A percentile compares a stretch with the other conserved stretches of the same genome.
These are phyloP conservation scores for Pinus albicaulis DNA, from an alignment of 75 land plant species.

Conservation along the genomic window DNA sequence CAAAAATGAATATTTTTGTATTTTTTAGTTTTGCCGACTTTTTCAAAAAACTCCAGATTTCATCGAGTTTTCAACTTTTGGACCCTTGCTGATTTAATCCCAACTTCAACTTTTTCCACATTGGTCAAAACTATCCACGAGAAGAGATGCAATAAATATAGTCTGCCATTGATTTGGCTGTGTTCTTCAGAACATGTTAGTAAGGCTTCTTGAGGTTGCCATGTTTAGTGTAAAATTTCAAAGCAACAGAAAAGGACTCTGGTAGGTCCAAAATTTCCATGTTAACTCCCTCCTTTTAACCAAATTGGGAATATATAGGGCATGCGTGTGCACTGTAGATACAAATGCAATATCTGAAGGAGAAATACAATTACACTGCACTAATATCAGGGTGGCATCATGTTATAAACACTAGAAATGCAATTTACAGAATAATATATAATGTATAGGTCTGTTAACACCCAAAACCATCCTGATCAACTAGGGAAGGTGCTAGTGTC, in stretches of 20 bases:
- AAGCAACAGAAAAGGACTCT: background rate
- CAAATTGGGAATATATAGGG: background rate
- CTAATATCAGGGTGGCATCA: background rate
- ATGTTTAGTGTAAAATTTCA: background rate
- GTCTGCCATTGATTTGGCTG: background rate
- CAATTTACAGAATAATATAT: background rate
- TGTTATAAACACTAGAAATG: background rate
- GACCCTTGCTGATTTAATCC: no score
- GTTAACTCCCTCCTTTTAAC: background rate
- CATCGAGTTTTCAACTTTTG: no score
- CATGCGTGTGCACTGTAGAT: background rate
- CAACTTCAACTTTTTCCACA: no score
- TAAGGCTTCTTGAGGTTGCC: background rate
- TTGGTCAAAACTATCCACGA: background rate
- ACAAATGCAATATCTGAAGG: background rate
- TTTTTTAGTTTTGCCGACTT: no score
- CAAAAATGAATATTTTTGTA: no score
- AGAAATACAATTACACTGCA: background rate
- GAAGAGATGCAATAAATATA: background rate
- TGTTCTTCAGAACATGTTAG: background rate
- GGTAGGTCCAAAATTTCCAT: background rate
- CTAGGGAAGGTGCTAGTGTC: no score
- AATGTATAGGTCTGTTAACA: no score
- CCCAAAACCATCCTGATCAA: no score
- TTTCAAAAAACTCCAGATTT: no score